Evolutionary conservation across 495 filamentous ascomycete species (phyloP), one percentile per base, ranked within the genome.

Genomic region (Annulohypoxylon moriforme): DNA sequence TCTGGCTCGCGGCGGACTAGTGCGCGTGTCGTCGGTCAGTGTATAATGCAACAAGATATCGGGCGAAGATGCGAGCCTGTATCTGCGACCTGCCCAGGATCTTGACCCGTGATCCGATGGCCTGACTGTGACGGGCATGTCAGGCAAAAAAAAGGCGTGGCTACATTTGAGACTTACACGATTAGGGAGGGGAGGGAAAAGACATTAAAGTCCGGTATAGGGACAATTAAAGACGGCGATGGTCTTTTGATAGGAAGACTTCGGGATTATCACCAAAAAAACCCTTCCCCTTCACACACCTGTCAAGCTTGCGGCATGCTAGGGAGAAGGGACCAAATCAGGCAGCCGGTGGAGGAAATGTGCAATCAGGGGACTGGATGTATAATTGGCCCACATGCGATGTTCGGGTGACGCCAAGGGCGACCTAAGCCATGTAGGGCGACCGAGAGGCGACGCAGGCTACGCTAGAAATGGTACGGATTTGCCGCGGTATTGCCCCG

Each of bases 301-400:
- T 68, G 47, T 52, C 46, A 14, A 50, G 20, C 46, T 50, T 50
- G 44, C 64, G 40, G n/a, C 33, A 44, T 47, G 38, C 38, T 64
- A 63, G 60, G 59, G 70, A 65, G 60, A 53, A 58, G 6, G 25
- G 5, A 47, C 53, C 71, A 53, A 47, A 73, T 73, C 66, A 73
- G 71, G 71, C 71, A 73, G 71, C 71, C 71, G 71, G 71, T 73
- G 71, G 71, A 50, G 58, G 55, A 66, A 73, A 42, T 68, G 66
- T 69, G 61, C 71, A 73, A 73, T 73, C 71, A 73, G 66, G 16
- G 16, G 13, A 50, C 29, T 62, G 57, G 47, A 56, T 56, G 71
- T 60, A 40, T 68, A 73, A 73, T 73, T 73, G 71, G 71, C 71
- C 71, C 71, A 69, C 71, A 65, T 73, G 70, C 70, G 70, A 73